Conservation (phyloP, 305 asterid genomes). For the Solanum hybrid region DNA sequence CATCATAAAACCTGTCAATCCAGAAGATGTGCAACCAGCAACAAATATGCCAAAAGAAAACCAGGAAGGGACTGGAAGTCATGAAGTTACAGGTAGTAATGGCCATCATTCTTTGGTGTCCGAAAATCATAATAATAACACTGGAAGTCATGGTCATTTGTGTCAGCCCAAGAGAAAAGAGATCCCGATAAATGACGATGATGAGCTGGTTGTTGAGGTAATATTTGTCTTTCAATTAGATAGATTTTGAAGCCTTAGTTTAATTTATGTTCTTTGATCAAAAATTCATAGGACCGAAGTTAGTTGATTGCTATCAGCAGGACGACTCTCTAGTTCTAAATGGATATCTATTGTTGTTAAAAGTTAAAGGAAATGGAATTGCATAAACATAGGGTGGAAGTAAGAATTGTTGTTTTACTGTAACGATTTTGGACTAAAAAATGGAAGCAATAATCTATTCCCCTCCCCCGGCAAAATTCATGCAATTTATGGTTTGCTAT, state of each 20-base stretch:
- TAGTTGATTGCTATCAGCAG: not conserved
- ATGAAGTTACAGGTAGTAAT: too few relatives aligned
- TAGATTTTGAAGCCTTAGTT: not conserved
- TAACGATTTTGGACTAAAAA: not conserved
- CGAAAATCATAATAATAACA: too few relatives aligned
- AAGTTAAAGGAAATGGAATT: not conserved
- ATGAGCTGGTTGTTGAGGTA: not conserved
- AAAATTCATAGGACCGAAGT: not conserved
- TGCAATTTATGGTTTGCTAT: not conserved
- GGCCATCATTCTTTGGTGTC: too few relatives aligned
- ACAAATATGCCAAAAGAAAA: not conserved
- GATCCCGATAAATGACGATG: too few relatives aligned
- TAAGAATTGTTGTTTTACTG: not conserved
- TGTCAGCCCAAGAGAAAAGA: too few relatives aligned
- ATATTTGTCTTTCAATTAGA: not conserved
- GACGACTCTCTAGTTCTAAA: not conserved
- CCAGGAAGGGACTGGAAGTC: not conserved
- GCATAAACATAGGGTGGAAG: not conserved
- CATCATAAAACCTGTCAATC: not conserved
- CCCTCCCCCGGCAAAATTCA: not conserved
- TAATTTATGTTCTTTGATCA: not conserved
- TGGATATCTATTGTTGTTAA: not conserved
- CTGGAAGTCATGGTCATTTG: too few relatives aligned
- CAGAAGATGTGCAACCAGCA: constrained; percentile 15
- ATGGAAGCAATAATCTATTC: not conserved